These are phyloP conservation scores for Coemansia sp. DNA, from an alignment of 192 early-diverging fungal species.

Conservation along the genomic window DNA sequence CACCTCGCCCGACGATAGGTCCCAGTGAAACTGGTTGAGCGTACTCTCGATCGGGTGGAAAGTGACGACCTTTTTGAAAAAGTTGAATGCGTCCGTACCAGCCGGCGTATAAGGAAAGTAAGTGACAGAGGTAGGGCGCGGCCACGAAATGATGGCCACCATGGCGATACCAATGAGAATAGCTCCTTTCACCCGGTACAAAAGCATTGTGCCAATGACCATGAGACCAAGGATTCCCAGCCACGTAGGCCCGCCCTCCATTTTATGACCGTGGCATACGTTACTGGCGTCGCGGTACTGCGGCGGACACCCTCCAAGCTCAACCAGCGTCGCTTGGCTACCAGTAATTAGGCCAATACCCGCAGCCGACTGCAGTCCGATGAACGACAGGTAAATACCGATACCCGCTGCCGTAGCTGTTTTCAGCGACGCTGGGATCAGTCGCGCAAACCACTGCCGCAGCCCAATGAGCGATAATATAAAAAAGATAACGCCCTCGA, in stretches of 20 bases:
- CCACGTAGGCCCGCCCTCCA: conserved; percentile 65
- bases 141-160: conserved; percentile 72
- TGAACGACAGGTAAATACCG: conserved; percentile 75
- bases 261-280: conserved; percentile 58
- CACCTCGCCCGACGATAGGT: conserved; percentile 58
- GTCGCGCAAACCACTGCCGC: conserved; percentile 75
- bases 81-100: conserved; percentile 65
- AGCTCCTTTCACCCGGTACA: conserved; percentile 68
- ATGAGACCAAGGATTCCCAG: conserved; percentile 72
- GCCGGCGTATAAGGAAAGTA: conserved; percentile 69
- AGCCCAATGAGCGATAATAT: conserved; percentile 71
- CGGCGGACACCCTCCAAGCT: conserved; percentile 65
- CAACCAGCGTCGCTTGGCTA: conserved; percentile 65
- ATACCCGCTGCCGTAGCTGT: conserved; percentile 74
- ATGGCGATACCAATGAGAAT: conserved; percentile 71
- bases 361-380: conserved; percentile 75
- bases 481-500: conserved; percentile 81
- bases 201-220: conserved; percentile 62
- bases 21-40: conserved; percentile 63
- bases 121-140: conserved; percentile 63
- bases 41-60: conserved; percentile 64
- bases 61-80: conserved; percentile 68
- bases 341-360: conserved; percentile 74
- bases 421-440: conserved; percentile 71
- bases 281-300: conserved; percentile 60